These are phyloP conservation scores for Serpula lacrymans DNA, from an alignment of 768 basidiomycete genomes.

Conservation along the genomic window DNA sequence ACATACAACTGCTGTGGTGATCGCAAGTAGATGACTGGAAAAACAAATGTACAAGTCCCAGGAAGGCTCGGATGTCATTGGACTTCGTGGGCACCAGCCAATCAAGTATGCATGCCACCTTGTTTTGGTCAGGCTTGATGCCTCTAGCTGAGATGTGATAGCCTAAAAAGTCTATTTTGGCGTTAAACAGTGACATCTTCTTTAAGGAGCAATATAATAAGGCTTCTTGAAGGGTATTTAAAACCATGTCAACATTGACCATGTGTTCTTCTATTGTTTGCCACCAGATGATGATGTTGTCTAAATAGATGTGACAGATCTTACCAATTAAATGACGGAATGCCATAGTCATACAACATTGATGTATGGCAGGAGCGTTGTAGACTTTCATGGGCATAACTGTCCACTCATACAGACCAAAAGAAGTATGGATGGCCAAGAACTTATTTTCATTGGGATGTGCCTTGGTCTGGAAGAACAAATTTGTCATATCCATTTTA, in stretches of 20 bases:
- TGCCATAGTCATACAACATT: conserved; percentile 11
- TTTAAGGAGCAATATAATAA: conserved; percentile 27
- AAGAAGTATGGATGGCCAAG: conserved; percentile 10
- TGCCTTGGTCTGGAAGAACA: conserved; percentile 27
- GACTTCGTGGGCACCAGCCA: conserved; percentile 23
- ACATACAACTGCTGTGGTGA: too few species aligned
- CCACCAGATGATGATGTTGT: conserved; percentile 24
- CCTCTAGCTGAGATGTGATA: conserved; percentile 25
- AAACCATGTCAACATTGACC: conserved; percentile 23
- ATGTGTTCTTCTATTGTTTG: conserved; percentile 31
- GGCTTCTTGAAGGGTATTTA: conserved; percentile 23
- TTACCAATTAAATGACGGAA: conserved; percentile 11
- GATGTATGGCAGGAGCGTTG: conserved; percentile 17
- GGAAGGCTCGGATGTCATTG: conserved; percentile 19
- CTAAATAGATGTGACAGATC: conserved; percentile 14
- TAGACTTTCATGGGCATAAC: conserved; percentile 4
- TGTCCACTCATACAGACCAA: conserved; percentile 10
- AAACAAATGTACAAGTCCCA: conserved; percentile 27
- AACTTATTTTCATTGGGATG: conserved; percentile 10
- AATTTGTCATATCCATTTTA: conserved; percentile 36
- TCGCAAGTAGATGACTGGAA: too few species aligned
- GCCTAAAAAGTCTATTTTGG: conserved; percentile 22
- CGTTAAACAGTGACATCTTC: conserved; percentile 24
- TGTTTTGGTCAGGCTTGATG: conserved; percentile 19
- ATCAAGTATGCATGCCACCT: conserved; percentile 22